A percentile compares a stretch with the other conserved stretches of the same genome.
Evolutionary conservation across 2,329 filamentous ascomycete genomes (phyloP).

Genomic region (Sporothrix luriei): DNA sequence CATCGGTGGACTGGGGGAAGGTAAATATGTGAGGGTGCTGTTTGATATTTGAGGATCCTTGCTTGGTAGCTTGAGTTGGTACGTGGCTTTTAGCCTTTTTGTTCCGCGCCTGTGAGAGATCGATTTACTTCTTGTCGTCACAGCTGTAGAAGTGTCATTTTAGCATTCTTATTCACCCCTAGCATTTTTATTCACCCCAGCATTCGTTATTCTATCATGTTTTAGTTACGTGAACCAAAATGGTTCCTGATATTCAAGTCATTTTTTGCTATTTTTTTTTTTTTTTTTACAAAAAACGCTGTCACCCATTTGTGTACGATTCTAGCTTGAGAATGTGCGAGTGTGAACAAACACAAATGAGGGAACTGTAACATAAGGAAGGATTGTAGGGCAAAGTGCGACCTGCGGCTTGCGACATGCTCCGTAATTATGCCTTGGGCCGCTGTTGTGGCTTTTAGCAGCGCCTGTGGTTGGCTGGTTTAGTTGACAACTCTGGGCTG

Average conservation of each 20-base stretch:
- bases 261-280: not conserved
- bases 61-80: too few relatives aligned
- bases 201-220: not conserved
- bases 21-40: not conserved
- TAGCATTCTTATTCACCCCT: not conserved
- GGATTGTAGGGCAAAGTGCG: not conserved
- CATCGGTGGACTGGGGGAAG: not conserved
- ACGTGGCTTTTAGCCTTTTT: not conserved
- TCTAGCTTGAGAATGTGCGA: too few relatives aligned
- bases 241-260: not conserved
- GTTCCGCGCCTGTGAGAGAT: not conserved
- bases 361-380: not conserved
- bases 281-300: too few relatives aligned
- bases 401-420: too few relatives aligned
- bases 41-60: not conserved
- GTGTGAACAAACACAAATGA: not conserved
- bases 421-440: not conserved
- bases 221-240: not conserved
- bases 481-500: slow-evolving; percentile 19
- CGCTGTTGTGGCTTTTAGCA: not conserved
- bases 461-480: slow-evolving; percentile 24
- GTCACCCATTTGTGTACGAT: too few relatives aligned
- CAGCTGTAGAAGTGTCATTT: not conserved
- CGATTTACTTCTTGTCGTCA: not conserved
- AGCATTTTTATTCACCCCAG: not conserved